Percentiles rank a stretch among this genome's conserved stretches.
These are phyloP conservation scores for Bondarzewia mesenterica DNA, from an alignment of 1,284 basidiomycete genomes.

Conservation along the genomic window DNA sequence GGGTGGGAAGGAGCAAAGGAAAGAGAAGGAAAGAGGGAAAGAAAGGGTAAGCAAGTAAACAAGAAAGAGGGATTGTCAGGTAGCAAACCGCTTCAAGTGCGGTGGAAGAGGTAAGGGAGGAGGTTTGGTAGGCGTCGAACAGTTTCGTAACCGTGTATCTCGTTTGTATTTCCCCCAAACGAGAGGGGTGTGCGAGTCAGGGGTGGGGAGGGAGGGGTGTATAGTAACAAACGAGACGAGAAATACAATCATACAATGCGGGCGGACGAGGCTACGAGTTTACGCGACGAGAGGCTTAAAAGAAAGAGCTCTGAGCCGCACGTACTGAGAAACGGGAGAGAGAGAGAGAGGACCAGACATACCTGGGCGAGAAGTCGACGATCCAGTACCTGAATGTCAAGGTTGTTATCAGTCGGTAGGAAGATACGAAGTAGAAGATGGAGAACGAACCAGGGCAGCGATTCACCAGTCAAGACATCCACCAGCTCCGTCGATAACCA, in stretches of 20 bases:
- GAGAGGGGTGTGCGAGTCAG: too few relatives aligned
- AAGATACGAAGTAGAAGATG: constrained; percentile 8
- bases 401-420: constrained; percentile 6
- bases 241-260: constrained; percentile 4
- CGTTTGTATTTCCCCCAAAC: too few relatives aligned
- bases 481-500: constrained; percentile 9
- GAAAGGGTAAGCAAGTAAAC: too few relatives aligned
- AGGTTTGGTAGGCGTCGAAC: too few relatives aligned
- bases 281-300: constrained; percentile 2
- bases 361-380: constrained; percentile 7
- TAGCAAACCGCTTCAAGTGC: too few relatives aligned
- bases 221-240: not conserved
- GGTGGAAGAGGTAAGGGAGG: too few relatives aligned
- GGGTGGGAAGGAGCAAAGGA: too few relatives aligned
- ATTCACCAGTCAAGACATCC: constrained; percentile 11
- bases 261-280: constrained; percentile 3
- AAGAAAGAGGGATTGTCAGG: too few relatives aligned
- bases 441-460: constrained; percentile 12
- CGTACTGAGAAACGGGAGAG: constrained; percentile 6
- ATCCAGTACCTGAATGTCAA: constrained; percentile 10
- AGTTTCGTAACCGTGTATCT: too few relatives aligned
- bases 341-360: constrained; percentile 7
- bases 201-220: too few relatives aligned
- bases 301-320: constrained; percentile 7
- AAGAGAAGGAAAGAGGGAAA: too few relatives aligned